These are phyloP conservation scores for Hygrophorus pudorinus DNA, from an alignment of 768 basidiomycete species.

Conservation along the genomic window DNA sequence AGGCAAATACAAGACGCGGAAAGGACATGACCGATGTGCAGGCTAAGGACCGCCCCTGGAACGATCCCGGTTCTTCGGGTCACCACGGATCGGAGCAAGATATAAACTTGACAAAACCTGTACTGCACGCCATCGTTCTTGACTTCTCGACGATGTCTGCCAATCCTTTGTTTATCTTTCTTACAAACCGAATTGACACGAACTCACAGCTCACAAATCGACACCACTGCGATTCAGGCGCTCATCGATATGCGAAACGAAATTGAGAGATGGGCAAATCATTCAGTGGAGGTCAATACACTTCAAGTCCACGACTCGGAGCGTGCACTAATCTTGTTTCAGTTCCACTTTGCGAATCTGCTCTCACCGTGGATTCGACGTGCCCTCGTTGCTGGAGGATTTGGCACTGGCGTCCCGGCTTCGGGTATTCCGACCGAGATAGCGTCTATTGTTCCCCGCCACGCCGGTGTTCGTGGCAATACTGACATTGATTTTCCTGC, in stretches of 20 bases:
- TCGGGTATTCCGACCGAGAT: slow-evolving; percentile 46
- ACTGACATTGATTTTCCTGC: slow-evolving; percentile 18
- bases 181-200: background rate
- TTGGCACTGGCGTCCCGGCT: slow-evolving; percentile 57
- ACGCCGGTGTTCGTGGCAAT: slow-evolving; percentile 6
- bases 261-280: slow-evolving; percentile 82
- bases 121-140: slow-evolving; percentile 77
- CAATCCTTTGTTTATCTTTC: background rate
- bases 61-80: slow-evolving; percentile 71
- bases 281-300: slow-evolving; percentile 51
- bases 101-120: slow-evolving; percentile 47
- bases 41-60: slow-evolving; percentile 81
- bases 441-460: slow-evolving; percentile 67
- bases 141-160: slow-evolving; percentile 81
- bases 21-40: slow-evolving; percentile 57
- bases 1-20: slow-evolving; percentile 64
- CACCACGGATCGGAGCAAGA: slow-evolving; percentile 37
- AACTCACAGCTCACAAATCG: slow-evolving; percentile 62
- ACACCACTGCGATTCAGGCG: slow-evolving; percentile 86
- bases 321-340: slow-evolving; percentile 5
- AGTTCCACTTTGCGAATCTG: slow-evolving; percentile 93
- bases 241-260: slow-evolving; percentile 81
- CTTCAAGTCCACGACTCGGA: background rate
- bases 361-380: slow-evolving; percentile 92
- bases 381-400: slow-evolving; percentile 81